Evolutionary conservation across 495 filamentous ascomycete species (phyloP).

Genomic region (Lasiosphaeris hirsuta): DNA sequence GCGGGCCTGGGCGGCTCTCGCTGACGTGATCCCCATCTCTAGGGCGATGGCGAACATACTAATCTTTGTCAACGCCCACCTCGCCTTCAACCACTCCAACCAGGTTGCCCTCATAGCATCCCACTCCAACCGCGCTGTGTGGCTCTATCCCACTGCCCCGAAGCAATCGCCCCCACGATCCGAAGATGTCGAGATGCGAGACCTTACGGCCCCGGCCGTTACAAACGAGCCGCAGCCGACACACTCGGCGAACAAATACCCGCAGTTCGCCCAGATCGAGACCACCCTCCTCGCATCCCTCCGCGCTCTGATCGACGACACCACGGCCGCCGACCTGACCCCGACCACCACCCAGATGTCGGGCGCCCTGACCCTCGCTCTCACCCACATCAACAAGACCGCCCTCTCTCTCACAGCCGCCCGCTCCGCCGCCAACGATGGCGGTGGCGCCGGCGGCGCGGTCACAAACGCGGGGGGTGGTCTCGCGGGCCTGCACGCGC

Average conservation of each 20-base stretch:
- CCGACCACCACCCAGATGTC: slow-evolving; percentile 76
- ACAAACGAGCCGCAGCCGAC: slow-evolving; percentile 14
- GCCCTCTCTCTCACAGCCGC: slow-evolving; percentile 37
- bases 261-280: slow-evolving; percentile 83
- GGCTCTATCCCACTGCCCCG: slow-evolving; percentile 70
- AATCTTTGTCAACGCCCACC: slow-evolving; percentile 93
- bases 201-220: slow-evolving; percentile 18
- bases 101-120: slow-evolving; percentile 89
- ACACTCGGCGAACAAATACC: slow-evolving; percentile 83
- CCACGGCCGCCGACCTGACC: slow-evolving; percentile 56
- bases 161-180: slow-evolving; percentile 24
- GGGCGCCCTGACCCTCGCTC: slow-evolving; percentile 83
- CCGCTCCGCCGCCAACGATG: slow-evolving; percentile 24
- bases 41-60: slow-evolving; percentile 85
- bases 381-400: slow-evolving; percentile 77
- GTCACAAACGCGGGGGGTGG: slow-evolving; percentile 27
- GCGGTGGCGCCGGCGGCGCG: slow-evolving; percentile 26
- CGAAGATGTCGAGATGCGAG: slow-evolving; percentile 46
- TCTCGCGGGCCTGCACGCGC: slow-evolving; percentile 61
- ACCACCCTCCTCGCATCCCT: slow-evolving; percentile 69
- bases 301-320: slow-evolving; percentile 62
- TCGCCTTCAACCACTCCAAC: slow-evolving; percentile 89
- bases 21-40: slow-evolving; percentile 72
- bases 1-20: slow-evolving; percentile 81
- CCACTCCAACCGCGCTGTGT: slow-evolving; percentile 77